Percentiles rank a stretch among this genome's conserved stretches.
phyloP scores from a whole-genome alignment of 2,329 filamentous ascomycete genomes.

The Geosmithia putterillii region DNA sequence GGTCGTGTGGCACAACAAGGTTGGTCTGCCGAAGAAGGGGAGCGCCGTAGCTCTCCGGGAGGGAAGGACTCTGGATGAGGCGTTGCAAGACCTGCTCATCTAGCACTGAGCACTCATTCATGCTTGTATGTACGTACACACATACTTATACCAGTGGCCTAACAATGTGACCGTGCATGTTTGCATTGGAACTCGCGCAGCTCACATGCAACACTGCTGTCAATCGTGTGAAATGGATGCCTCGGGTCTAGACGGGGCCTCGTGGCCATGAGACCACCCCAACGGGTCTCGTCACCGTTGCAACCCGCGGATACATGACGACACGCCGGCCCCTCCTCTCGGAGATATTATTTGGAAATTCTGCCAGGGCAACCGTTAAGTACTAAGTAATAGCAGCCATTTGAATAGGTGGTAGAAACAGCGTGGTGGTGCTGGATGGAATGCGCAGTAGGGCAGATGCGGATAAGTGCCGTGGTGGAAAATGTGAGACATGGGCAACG shows the following conservation, averaged over 20 bases:
- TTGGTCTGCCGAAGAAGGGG: slow-evolving; percentile 13
- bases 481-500: neutral
- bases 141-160: too few relatives aligned
- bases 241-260: too few relatives aligned
- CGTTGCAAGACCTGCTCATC: slow-evolving; percentile 4
- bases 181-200: too few relatives aligned
- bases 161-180: neutral
- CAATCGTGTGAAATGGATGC: too few relatives aligned
- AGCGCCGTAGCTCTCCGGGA: slow-evolving; percentile 10
- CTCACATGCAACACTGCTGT: too few relatives aligned
- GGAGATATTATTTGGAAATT: neutral
- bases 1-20: slow-evolving; percentile 24
- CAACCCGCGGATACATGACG: neutral
- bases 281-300: too few relatives aligned
- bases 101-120: neutral
- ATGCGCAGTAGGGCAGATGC: neutral
- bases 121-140: neutral
- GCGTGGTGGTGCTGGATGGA: neutral
- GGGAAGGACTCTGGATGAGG: slow-evolving; percentile 9
- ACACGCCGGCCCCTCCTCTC: neutral
- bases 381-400: neutral
- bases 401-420: neutral
- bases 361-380: neutral
- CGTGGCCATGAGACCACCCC: too few relatives aligned
- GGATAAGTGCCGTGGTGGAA: neutral